Evolutionary conservation across 805 yeast genomes (phyloP), one percentile per base, ranked within the genome.

Genomic region (Starmerella gropengiesseri): DNA sequence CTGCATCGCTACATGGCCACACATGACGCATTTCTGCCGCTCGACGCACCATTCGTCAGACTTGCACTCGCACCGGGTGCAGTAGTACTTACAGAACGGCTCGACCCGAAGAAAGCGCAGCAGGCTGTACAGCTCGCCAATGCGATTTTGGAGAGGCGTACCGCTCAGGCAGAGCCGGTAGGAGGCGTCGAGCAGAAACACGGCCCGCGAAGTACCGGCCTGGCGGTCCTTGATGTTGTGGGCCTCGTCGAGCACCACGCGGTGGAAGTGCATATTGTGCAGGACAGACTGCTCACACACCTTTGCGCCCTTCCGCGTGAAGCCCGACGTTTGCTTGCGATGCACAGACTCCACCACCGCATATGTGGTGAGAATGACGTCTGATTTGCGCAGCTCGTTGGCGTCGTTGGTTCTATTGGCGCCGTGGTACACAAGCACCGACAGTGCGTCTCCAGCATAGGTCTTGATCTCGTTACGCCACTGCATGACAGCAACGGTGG

Each of bases 401-500:
- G 69, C 56, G 39, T 71, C 68, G 29, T 64, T 68, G 1, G 82
- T 73, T 40, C 95, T 69, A 53, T 78, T 81, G 0, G 91, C 80
- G 8, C 97, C 98, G 62, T 91, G 96, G 59, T 70, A 91, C 2
- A 89, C 63, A 14, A 75, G 74, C 5, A 80, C 84, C 46, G 70
- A 75, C 50, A 91, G 63, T 17, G 67, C 65, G 7, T 80, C 83
- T 26, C 74, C 75, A 0, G 97, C 80, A 59, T 91, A 95, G 38
- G 72, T 74, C 47, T 77, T 83, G 40, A 91, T 91, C 63, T 91
- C 99, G 54, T 80, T 76, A 56, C 79, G 82, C 99, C 99, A 91
- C 60, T 91, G 99, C 81, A 91, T 83, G 35, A 91, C 65, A 0
- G 97, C 97, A n/a, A 91, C 98, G 0, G 98, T 89, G 0, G 99